Evolutionary conservation across 1,284 basidiomycete genomes (phyloP), one percentile per base, ranked within the genome.

Genomic region (Abortiporus biennis): DNA sequence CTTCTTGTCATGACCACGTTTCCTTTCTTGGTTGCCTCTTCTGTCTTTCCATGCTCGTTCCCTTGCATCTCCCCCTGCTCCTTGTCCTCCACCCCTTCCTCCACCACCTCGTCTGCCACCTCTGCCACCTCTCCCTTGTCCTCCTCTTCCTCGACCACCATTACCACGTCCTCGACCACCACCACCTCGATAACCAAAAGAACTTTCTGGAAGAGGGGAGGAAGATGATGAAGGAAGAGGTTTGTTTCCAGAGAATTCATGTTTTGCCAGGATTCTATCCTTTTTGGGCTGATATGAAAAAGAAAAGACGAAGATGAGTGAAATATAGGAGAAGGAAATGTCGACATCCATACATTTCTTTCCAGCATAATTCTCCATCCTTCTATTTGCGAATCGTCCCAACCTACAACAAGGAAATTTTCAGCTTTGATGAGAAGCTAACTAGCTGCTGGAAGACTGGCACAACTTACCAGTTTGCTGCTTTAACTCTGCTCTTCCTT

Each of bases 281-380:
- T 87, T 87, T 51, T 71, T 75, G n/a, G 85, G 84, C 81, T 87
- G 53, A 36, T 41, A 29, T 8, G 30, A 22, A 30, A 31, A 36
- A 47, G 23, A 44, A 34, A 36, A 33, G 22, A 23, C 9, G 27
- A 15, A 38, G 22, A 39, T 17, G 32, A n/a, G 30, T 34, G 45
- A 35, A 27, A 21, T 47, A 29, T 36, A 19, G 16, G n/a, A 11
- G 33, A 34, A 11, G 8, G 20, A n/a, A 36, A 39, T 15, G 41
- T 38, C 16, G n/a, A n/a, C n/a, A 16, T 23, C 67, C 83, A 51
- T 57, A 92, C 90, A 53, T 91, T 81, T 53, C 81, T 67, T 46
- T 94, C 91, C 40, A 94, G 63, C 85, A 93, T 90, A 43, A 86
- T 79, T 45, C 62, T 73, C 90, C 91, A 94, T 0, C 90, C 91